phyloP scores from a whole-genome alignment of 306 rosid genomes.

The Myrica gale region DNA sequence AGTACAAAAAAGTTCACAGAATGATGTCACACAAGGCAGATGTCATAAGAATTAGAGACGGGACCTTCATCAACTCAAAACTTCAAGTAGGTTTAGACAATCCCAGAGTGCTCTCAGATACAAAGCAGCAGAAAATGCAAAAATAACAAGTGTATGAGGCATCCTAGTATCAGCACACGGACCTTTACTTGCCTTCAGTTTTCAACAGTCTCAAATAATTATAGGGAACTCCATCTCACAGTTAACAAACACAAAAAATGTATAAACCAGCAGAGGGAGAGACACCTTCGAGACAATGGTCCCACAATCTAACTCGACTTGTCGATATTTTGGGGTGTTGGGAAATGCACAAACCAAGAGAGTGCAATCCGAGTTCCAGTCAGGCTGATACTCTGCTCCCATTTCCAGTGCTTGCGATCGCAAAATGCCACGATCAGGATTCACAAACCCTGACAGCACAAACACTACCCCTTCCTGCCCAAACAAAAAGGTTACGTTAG shows the following conservation, averaged over 20 bases:
- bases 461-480: constrained; percentile 90
- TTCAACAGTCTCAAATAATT: not conserved
- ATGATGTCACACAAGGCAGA: no score
- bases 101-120: not conserved
- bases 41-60: no score
- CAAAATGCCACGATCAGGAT: constrained; percentile 83
- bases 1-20: no score
- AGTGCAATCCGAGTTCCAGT: constrained; percentile 82
- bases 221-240: not conserved
- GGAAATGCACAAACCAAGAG: constrained; percentile 90
- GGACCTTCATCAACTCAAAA: not conserved
- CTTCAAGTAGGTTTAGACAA: not conserved
- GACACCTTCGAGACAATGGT: constrained; percentile 85
- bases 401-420: constrained; percentile 85
- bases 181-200: not conserved
- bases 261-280: constrained; percentile 4
- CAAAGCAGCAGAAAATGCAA: not conserved
- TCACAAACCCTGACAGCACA: constrained; percentile 88
- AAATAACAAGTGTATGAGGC: not conserved
- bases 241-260: not conserved
- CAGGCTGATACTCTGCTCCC: constrained; percentile 89
- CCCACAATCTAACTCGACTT: constrained; percentile 87
- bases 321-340: constrained; percentile 86
- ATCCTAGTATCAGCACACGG: not conserved
- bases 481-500: constrained; percentile 19